phyloP scores from a whole-genome alignment of 345 rosid species.

The Euphorbia pulcherrima region DNA sequence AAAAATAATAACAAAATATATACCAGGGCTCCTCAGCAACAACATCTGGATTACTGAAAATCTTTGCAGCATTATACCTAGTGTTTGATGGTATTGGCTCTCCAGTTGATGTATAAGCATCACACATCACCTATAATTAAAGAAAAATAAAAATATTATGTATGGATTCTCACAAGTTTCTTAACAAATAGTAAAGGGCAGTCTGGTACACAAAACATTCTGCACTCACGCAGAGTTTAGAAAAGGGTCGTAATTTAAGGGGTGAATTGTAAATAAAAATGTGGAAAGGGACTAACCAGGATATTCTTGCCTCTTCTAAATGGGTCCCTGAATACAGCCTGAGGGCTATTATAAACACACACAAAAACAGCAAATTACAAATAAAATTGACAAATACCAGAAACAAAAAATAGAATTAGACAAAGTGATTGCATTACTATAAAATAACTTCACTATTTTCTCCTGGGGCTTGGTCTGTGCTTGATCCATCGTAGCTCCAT shows the following conservation, averaged over 20 bases:
- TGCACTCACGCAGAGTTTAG: too few relatives aligned
- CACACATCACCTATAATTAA: conserved; percentile 18
- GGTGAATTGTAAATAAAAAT: too few relatives aligned
- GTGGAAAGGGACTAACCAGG: conserved; percentile 9
- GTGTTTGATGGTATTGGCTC: conserved; percentile 22
- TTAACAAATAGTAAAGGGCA: not conserved
- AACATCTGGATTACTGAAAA: conserved; percentile 16
- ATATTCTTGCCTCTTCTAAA: conserved; percentile 26
- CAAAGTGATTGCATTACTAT: not conserved
- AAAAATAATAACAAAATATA: not conserved
- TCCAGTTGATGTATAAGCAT: conserved; percentile 18
- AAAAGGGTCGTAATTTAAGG: too few relatives aligned
- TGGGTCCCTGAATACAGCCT: conserved; percentile 21
- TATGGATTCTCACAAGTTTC: too few relatives aligned
- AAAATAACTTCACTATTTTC: conserved; percentile 25
- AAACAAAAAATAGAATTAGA: too few relatives aligned
- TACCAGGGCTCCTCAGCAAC: conserved; percentile 17
- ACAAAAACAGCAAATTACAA: not conserved
- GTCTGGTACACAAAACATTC: too few relatives aligned
- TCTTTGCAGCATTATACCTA: conserved; percentile 15
- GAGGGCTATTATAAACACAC: conserved; percentile 13
- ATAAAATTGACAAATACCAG: not conserved
- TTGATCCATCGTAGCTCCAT: conserved; percentile 26
- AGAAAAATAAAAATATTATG: not conserved
- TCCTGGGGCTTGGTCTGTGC: conserved; percentile 28